These are phyloP conservation scores for Hemileccinum impolitum DNA, from an alignment of 768 basidiomycete species.

Conservation along the genomic window DNA sequence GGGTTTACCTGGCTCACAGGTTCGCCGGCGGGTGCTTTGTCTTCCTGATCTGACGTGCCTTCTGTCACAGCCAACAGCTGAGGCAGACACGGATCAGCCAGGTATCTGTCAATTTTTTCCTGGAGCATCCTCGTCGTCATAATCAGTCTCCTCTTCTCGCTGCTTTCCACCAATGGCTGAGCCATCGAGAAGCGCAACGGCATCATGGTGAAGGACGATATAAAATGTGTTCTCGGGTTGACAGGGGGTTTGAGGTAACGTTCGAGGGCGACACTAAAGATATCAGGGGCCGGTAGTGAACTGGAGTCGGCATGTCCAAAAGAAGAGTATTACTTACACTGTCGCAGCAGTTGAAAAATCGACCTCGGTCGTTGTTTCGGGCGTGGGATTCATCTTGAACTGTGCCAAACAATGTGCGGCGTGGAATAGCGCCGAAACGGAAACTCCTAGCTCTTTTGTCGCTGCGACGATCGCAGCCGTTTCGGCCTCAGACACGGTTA, in stretches of 20 bases:
- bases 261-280: conserved; percentile 14
- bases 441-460: conserved; percentile 9
- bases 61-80: conserved; percentile 3
- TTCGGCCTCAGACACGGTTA: conserved; percentile 1
- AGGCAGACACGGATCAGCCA: conserved; percentile 14
- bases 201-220: conserved; percentile 13
- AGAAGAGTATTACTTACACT: conserved; percentile 7
- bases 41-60: neutral
- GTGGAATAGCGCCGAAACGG: conserved; percentile 17
- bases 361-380: conserved; percentile 8
- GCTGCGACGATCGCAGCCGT: conserved; percentile 10
- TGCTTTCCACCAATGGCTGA: conserved; percentile 1
- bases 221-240: conserved; percentile 16
- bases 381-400: conserved; percentile 20
- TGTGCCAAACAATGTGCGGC: conserved; percentile 23
- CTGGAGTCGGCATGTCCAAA: neutral
- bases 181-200: conserved; percentile 19
- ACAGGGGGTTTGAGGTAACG: conserved; percentile 17
- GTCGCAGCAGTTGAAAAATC: conserved; percentile 10
- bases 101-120: conserved; percentile 8
- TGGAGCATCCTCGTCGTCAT: conserved; percentile 13
- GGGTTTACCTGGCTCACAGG: neutral
- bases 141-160: conserved; percentile 11
- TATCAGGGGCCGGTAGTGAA: too few relatives aligned
- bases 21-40: neutral